Base-by-base conservation (phyloP, 768 basidiomycete genomes). In the Paxillus involutus region DNA sequence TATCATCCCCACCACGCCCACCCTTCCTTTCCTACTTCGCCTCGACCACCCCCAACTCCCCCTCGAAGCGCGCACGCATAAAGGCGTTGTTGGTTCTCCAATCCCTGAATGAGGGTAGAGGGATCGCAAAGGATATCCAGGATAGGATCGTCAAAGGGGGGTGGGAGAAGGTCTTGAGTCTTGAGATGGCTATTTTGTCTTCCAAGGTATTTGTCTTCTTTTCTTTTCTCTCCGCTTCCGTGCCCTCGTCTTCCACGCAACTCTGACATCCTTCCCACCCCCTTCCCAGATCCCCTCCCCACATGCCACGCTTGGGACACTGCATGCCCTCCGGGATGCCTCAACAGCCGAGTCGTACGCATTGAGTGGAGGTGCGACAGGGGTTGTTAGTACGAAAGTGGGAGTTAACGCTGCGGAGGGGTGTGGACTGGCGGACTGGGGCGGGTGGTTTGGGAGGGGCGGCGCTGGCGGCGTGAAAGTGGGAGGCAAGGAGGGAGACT, bases 281-380 rank as follows among this genome's bases (percentile, higher is more conserved):
- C 43, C 29, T 36, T 47, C 39, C 29, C 14, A 56, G 60, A 40
- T 35, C 6, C 64, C 52, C 16, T 54, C 50, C n/a, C 32, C 51
- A 29, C 51, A 42, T 11, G 71, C 76, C 17, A 90, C 88, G 0
- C 78, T 98, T 2, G 69, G 80, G 7, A 75, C 80, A 1, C 81
- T 98, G 7, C 77, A 83, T 55, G 79, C 81, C 36, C 71, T 97
- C 10, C 79, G 80, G 47, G 95, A 98, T 65, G 75, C 81, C 0
- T 73, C 80, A 0, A 89, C 91, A 3, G 91, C 94, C 0, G 92
- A 96, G 65, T 80, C 85, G 5, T 97, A 94, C 69, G 96, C 94
- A 62, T 80, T 87, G 1, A 81, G 88, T 32, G 86, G 85, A 16
- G 92, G 94, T 5, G 81, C 83, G 39, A 47, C 39, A 1, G 67